Percentiles rank a stretch among this genome's conserved stretches.
phyloP scores from a whole-genome alignment of 2,329 filamentous ascomycete species.

The Phyllosticta citrichinensis region DNA sequence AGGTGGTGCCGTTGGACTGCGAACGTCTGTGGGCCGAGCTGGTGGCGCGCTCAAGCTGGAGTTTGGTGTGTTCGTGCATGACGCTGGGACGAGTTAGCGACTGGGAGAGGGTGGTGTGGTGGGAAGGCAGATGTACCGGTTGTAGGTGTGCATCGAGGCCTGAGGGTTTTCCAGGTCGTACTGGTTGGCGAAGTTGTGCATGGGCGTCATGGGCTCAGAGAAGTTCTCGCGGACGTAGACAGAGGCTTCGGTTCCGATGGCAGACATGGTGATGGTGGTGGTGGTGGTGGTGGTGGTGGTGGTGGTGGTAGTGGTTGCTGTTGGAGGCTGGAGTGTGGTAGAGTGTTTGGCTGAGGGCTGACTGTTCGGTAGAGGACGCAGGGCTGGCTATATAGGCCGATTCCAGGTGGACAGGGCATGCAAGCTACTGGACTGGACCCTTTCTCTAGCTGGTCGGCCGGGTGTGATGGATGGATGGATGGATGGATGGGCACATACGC shows the following conservation, averaged over 20 bases:
- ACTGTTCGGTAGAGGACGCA: background rate
- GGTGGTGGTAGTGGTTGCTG: background rate
- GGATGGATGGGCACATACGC: too few relatives aligned
- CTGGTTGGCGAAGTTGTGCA: conserved; percentile 35
- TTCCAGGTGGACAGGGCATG: conserved; percentile 26
- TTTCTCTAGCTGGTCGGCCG: too few relatives aligned
- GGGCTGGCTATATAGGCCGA: conserved; percentile 35
- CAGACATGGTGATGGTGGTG: conserved; percentile 18
- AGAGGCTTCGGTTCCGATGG: background rate
- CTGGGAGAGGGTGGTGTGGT: background rate
- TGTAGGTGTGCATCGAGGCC: conserved; percentile 33
- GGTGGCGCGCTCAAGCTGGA: conserved; percentile 36
- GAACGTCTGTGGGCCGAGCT: conserved; percentile 35
- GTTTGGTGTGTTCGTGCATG: conserved; percentile 42
- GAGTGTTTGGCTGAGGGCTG: background rate
- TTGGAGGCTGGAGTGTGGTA: background rate
- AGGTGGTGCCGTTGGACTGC: conserved; percentile 6
- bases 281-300: too few relatives aligned
- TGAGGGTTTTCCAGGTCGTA: conserved; percentile 32
- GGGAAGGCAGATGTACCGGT: conserved; percentile 25
- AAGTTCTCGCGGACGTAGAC: conserved; percentile 31
- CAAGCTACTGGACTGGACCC: too few relatives aligned
- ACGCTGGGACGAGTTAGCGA: conserved; percentile 21
- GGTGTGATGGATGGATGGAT: too few relatives aligned
- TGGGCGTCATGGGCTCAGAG: conserved; percentile 31